These are phyloP conservation scores for Cryphonectria naterciae DNA, from an alignment of 2,329 filamentous ascomycete genomes.

Conservation along the genomic window DNA sequence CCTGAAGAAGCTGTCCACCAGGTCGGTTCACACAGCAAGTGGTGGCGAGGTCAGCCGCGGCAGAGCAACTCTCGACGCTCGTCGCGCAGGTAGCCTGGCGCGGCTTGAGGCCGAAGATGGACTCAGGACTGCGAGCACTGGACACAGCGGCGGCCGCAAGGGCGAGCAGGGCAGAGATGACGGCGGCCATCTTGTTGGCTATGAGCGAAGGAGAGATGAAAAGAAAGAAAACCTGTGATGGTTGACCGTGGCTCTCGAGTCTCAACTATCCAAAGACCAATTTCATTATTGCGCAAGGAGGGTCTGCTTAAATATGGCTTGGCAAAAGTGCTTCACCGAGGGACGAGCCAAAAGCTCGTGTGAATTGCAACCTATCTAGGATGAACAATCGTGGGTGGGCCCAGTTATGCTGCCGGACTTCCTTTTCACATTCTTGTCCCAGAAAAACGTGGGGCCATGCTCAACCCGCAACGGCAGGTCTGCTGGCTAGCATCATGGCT, in stretches of 20 bases:
- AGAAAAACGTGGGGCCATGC: constrained; percentile 9
- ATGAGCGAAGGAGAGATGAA: background rate
- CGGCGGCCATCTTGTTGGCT: constrained; percentile 8
- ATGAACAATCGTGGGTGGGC: background rate
- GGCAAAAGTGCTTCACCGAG: background rate
- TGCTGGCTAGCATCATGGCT: background rate
- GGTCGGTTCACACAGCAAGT: constrained; percentile 27
- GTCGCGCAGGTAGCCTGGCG: constrained; percentile 22
- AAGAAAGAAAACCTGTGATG: background rate
- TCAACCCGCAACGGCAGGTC: constrained; percentile 21
- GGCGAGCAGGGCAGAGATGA: constrained; percentile 18
- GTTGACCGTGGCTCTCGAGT: background rate
- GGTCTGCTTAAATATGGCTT: constrained; percentile 13
- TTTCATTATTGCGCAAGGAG: background rate
- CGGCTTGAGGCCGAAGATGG: constrained; percentile 23
- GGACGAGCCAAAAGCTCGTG: background rate
- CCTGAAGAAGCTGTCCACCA: constrained; percentile 26
- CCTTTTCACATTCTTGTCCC: background rate
- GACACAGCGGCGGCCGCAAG: constrained; percentile 14
- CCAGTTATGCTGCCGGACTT: background rate
- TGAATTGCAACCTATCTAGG: constrained; percentile 19
- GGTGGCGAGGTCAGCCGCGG: constrained; percentile 14
- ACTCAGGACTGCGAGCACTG: constrained; percentile 15
- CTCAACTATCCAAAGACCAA: background rate
- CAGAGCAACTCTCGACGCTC: constrained; percentile 25